These are phyloP conservation scores for Cladosporium sphaerospermum DNA, from an alignment of 2,329 filamentous ascomycete genomes.

Conservation along the genomic window DNA sequence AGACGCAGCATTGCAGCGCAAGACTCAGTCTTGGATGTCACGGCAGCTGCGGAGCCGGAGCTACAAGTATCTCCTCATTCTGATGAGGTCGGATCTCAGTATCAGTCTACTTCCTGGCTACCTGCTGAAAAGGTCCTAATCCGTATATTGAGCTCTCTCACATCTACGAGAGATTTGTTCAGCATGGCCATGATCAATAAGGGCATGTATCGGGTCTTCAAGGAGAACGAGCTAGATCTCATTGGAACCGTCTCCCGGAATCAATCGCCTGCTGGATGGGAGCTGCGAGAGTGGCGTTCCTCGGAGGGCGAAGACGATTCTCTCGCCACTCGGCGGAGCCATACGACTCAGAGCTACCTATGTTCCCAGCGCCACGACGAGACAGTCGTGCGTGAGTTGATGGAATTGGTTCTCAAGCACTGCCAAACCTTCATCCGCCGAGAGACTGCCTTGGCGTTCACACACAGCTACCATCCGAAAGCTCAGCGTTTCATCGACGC, in stretches of 20 bases:
- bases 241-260: conserved; percentile 47
- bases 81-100: no score
- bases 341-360: conserved; percentile 49
- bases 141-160: conserved; percentile 44
- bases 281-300: conserved; percentile 52
- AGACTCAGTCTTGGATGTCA: no score
- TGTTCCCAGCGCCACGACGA: conserved; percentile 39
- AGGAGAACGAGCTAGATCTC: conserved; percentile 49
- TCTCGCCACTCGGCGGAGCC: conserved; percentile 25
- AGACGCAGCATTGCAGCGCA: no score
- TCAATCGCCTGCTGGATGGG: conserved; percentile 54
- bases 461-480: conserved; percentile 38
- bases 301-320: conserved; percentile 37
- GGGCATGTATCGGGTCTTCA: conserved; percentile 53
- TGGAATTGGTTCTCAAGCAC: conserved; percentile 49
- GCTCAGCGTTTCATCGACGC: conserved; percentile 53
- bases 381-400: conserved; percentile 51
- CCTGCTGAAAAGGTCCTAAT: conserved; percentile 46
- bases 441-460: conserved; percentile 50
- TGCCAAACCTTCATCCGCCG: conserved; percentile 52
- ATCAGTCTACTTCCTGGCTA: neutral
- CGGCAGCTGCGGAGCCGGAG: no score
- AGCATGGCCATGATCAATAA: conserved; percentile 48
- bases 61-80: no score
- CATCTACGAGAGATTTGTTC: conserved; percentile 50